phyloP scores from a whole-genome alignment of 1,284 basidiomycete genomes.

The Cryptococcus sp. region DNA sequence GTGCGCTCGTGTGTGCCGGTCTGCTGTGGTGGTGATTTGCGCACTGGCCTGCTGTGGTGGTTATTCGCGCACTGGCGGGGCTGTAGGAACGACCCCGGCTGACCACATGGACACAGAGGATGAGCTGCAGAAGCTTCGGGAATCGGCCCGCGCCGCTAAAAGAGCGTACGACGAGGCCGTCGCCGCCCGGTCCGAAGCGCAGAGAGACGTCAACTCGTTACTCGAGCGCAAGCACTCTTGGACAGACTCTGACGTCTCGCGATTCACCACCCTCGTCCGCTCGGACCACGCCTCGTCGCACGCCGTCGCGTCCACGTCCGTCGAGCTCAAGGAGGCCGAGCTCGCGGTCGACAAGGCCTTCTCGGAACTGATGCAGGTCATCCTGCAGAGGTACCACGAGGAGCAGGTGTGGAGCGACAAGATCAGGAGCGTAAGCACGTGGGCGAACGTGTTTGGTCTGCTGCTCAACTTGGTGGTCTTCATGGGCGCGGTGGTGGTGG shows the following conservation, averaged over 20 bases:
- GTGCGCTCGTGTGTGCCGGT: constrained; percentile 51
- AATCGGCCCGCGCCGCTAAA: constrained; percentile 66
- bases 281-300: constrained; percentile 80
- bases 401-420: constrained; percentile 96
- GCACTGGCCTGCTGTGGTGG: neutral
- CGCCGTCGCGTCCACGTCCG: constrained; percentile 67
- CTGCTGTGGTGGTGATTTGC: neutral
- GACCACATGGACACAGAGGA: constrained; percentile 28
- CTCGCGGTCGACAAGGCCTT: constrained; percentile 77
- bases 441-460: constrained; percentile 76
- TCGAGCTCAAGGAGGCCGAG: constrained; percentile 64
- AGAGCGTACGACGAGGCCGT: constrained; percentile 69
- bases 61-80: neutral
- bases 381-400: constrained; percentile 85
- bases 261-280: constrained; percentile 80
- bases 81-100: too few relatives aligned
- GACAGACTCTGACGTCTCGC: constrained; percentile 67
- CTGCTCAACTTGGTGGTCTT: constrained; percentile 85
- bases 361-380: constrained; percentile 75
- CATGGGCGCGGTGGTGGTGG: constrained; percentile 75
- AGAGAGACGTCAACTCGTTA: constrained; percentile 84
- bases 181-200: constrained; percentile 68
- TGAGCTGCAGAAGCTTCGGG: constrained; percentile 54
- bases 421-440: constrained; percentile 86
- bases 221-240: constrained; percentile 84